A percentile compares a stretch with the other conserved stretches of the same genome.
phyloP scores from a whole-genome alignment of 805 yeast species.

The Ogataea pilisensis region DNA sequence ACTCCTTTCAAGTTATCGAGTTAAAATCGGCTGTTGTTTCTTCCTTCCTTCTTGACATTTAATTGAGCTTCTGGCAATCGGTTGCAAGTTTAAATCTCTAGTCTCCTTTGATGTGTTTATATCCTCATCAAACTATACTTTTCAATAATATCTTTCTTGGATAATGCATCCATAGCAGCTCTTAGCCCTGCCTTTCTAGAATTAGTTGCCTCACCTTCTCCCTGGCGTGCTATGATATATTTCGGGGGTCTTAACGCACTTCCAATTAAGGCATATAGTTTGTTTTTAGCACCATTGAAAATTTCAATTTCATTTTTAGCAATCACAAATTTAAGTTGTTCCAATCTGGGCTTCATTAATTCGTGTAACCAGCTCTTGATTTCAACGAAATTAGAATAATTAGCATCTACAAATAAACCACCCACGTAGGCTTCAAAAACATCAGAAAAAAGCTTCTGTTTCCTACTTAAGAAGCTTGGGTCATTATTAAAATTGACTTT shows the following conservation, averaged over 20 bases:
- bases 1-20: neutral
- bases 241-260: constrained; percentile 61
- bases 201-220: constrained; percentile 64
- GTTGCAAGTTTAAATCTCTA: too few species aligned
- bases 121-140: constrained; percentile 58
- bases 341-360: constrained; percentile 46
- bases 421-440: constrained; percentile 93
- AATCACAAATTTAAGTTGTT: constrained; percentile 32
- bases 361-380: constrained; percentile 55
- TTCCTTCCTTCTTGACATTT: too few species aligned
- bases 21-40: too few species aligned
- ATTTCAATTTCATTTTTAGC: constrained; percentile 14
- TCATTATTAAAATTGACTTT: constrained; percentile 38
- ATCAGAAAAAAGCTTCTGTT: constrained; percentile 77
- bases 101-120: constrained; percentile 35
- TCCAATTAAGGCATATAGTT: constrained; percentile 76
- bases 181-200: constrained; percentile 73
- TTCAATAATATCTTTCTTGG: constrained; percentile 54
- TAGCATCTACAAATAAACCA: constrained; percentile 60
- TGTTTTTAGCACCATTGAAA: constrained; percentile 65
- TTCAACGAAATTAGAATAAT: constrained; percentile 40
- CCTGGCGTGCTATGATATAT: constrained; percentile 46
- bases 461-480: constrained; percentile 43
- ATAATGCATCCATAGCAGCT: constrained; percentile 81
- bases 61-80: too few species aligned